These are phyloP conservation scores for Fraxinus dipetala DNA, from an alignment of 305 asterid genomes.

Conservation along the genomic window DNA sequence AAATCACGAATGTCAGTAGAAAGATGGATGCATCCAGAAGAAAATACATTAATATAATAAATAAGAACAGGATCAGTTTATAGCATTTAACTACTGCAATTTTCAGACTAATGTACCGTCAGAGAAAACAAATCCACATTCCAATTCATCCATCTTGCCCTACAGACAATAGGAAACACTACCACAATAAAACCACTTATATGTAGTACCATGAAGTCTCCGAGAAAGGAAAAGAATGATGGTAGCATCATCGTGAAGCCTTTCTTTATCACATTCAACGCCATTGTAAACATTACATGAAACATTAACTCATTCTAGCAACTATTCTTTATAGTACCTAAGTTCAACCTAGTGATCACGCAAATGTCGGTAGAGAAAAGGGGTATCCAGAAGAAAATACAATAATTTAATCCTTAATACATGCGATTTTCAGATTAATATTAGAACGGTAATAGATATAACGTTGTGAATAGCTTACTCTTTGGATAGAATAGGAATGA, in stretches of 20 bases:
- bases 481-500: conserved; percentile 80
- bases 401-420: not conserved
- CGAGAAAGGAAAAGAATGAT: not conserved
- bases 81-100: not conserved
- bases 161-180: conserved; percentile 31
- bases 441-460: not conserved
- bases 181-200: conserved; percentile 11
- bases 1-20: not conserved
- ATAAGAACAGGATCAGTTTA: not conserved
- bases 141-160: conserved; percentile 98
- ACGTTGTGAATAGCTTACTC: conserved; percentile 41
- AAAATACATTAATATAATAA: conserved; percentile 4
- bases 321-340: not conserved
- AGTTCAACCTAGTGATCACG: conserved; percentile 1
- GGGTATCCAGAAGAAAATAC: conserved; percentile 3
- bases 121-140: conserved; percentile 93
- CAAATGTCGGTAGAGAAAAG: not conserved
- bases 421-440: not conserved
- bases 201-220: conserved; percentile 9
- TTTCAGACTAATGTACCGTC: conserved; percentile 26
- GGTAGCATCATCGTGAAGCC: not conserved
- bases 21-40: not conserved
- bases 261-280: not conserved
- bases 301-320: not conserved
- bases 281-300: not conserved